Percentiles rank a stretch among this genome's conserved stretches.
These are phyloP conservation scores for Euphrasia arctica DNA, from an alignment of 305 asterid genomes.

Conservation along the genomic window DNA sequence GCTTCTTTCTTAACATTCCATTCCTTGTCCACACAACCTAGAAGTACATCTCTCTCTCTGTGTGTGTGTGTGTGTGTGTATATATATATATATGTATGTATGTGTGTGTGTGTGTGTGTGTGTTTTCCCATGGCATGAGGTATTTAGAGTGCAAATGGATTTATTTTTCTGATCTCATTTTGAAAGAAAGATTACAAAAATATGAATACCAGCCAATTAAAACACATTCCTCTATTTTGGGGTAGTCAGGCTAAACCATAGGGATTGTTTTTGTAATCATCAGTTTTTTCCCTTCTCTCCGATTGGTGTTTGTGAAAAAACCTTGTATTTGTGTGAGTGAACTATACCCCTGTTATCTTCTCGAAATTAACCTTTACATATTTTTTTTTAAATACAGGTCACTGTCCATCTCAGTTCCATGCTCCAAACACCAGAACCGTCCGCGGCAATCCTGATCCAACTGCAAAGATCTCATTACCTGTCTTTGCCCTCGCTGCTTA, in stretches of 20 bases:
- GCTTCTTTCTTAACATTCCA: slow-evolving; percentile 76
- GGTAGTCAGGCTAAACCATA: too few relatives aligned
- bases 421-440: slow-evolving; percentile 38
- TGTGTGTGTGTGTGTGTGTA: too few relatives aligned
- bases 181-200: background rate
- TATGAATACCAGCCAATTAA: too few relatives aligned
- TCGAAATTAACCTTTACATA: slow-evolving; percentile 14
- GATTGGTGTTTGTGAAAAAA: background rate
- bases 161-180: background rate
- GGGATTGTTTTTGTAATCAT: too few relatives aligned
- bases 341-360: slow-evolving; percentile 5
- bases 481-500: slow-evolving; percentile 74
- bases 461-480: slow-evolving; percentile 61
- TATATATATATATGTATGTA: background rate
- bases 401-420: slow-evolving; percentile 33
- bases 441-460: slow-evolving; percentile 35
- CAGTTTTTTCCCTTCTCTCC: too few relatives aligned
- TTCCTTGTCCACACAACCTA: slow-evolving; percentile 63
- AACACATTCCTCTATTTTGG: too few relatives aligned
- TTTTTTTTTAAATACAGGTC: slow-evolving; percentile 36
- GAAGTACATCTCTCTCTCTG: slow-evolving; percentile 40
- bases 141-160: background rate
- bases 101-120: background rate
- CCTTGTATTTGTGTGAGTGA: background rate
- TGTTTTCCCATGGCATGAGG: background rate